phyloP scores from a whole-genome alignment of 768 basidiomycete genomes.

The Tricholoma sp. region DNA sequence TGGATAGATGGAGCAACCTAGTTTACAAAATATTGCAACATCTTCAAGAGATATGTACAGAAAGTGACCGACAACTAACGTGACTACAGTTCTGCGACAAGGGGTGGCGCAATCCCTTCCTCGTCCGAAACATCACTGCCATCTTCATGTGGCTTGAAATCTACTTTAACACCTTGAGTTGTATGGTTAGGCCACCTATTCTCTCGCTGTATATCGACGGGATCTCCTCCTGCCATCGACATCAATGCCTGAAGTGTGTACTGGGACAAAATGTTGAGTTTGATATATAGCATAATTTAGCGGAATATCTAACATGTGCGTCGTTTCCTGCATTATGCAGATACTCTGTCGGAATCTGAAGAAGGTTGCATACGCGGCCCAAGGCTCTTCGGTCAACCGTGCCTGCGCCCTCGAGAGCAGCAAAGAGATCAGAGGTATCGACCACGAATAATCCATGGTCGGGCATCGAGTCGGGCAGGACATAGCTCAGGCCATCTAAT shows the following conservation, averaged over 20 bases:
- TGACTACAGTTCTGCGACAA: not conserved
- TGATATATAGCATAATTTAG: not conserved
- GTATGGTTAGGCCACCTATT: conserved; percentile 73
- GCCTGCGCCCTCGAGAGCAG: conserved; percentile 62
- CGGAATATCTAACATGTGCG: conserved; percentile 55
- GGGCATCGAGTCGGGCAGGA: conserved; percentile 54
- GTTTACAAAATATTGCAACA: too few relatives aligned
- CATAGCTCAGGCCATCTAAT: conserved; percentile 44
- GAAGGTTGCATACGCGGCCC: conserved; percentile 55
- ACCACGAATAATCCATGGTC: conserved; percentile 55
- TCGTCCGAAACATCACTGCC: conserved; percentile 46
- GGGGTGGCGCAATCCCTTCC: conserved; percentile 32
- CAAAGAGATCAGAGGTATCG: conserved; percentile 74
- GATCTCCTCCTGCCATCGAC: conserved; percentile 70
- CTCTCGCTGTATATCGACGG: conserved; percentile 71
- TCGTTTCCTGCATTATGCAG: conserved; percentile 88
- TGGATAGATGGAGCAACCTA: too few relatives aligned
- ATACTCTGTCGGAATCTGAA: conserved; percentile 50
- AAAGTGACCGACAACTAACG: not conserved
- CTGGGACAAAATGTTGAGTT: conserved; percentile 29
- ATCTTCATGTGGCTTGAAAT: conserved; percentile 57
- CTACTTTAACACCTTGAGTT: conserved; percentile 41
- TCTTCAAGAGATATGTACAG: too few relatives aligned
- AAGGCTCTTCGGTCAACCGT: conserved; percentile 49
- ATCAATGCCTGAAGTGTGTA: conserved; percentile 64